phyloP scores from a whole-genome alignment of 208 protist species.

The Acanthamoeba triangularis region DNA sequence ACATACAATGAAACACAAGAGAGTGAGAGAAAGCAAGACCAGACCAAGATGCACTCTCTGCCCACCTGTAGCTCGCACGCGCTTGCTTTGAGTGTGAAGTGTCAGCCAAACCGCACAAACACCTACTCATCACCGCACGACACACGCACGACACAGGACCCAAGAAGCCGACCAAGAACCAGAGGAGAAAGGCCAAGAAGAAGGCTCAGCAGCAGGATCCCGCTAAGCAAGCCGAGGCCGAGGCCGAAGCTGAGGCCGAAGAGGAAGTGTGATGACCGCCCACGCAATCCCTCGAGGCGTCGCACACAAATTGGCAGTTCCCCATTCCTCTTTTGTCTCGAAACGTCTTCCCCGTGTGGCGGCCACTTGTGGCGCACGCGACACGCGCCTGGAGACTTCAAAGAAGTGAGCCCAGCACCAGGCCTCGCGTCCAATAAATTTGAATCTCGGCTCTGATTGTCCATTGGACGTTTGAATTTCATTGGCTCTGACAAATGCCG shows the following conservation, averaged over 20 bases:
- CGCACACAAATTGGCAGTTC: too few relatives aligned
- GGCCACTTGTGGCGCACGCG: too few relatives aligned
- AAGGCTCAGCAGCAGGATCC: not conserved
- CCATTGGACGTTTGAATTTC: too few relatives aligned
- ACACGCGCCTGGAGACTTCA: too few relatives aligned
- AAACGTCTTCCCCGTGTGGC: too few relatives aligned
- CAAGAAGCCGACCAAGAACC: conserved; percentile 56
- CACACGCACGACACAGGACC: not conserved
- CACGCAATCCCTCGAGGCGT: too few relatives aligned
- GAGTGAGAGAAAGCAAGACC: not conserved
- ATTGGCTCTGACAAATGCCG: too few relatives aligned
- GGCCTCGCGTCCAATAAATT: too few relatives aligned
- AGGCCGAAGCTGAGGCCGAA: not conserved
- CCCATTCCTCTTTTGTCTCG: too few relatives aligned
- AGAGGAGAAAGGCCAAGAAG: conserved; percentile 35
- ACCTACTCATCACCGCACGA: not conserved
- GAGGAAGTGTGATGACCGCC: not conserved
- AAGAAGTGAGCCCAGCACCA: too few relatives aligned
- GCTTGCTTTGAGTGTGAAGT: not conserved
- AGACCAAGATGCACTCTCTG: not conserved
- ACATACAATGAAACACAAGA: conserved; percentile 20
- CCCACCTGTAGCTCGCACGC: not conserved
- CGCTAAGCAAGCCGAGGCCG: not conserved
- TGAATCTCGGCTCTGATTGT: too few relatives aligned
- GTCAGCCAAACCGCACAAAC: not conserved